These are phyloP conservation scores for Syzygium aromaticum DNA, from an alignment of 345 rosid species.

Conservation along the genomic window DNA sequence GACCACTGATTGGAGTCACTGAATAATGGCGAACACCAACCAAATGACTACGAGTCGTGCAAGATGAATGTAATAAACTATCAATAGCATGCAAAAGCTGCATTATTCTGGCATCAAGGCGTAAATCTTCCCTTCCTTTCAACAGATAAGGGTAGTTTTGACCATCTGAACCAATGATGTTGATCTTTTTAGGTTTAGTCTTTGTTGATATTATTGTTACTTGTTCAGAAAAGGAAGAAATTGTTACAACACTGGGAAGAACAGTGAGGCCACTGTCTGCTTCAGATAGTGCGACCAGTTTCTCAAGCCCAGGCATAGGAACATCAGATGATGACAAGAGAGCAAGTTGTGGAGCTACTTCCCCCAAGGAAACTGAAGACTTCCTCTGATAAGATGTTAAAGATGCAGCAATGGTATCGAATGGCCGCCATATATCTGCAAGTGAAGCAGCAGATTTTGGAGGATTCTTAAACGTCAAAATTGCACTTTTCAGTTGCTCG, in stretches of 20 bases:
- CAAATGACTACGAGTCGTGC: slow-evolving; percentile 34
- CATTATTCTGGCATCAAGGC: slow-evolving; percentile 98
- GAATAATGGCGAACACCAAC: slow-evolving; percentile 75
- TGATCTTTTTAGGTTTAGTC: slow-evolving; percentile 91
- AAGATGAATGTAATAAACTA: slow-evolving; percentile 54
- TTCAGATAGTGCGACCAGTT: slow-evolving; percentile 44
- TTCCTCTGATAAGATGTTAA: slow-evolving; percentile 81
- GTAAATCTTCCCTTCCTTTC: slow-evolving; percentile 95
- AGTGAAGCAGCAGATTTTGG: slow-evolving; percentile 60
- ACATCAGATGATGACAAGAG: slow-evolving; percentile 77
- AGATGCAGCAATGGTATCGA: slow-evolving; percentile 74
- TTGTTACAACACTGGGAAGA: slow-evolving; percentile 58
- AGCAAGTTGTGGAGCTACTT: slow-evolving; percentile 86
- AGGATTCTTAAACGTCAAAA: slow-evolving; percentile 65
- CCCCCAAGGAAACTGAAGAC: slow-evolving; percentile 60
- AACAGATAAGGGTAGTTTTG: slow-evolving; percentile 68
- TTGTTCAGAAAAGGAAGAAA: slow-evolving; percentile 68
- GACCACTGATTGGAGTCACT: slow-evolving; percentile 89
- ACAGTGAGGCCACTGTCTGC: slow-evolving; percentile 31
- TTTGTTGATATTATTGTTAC: slow-evolving; percentile 74
- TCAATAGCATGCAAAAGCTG: slow-evolving; percentile 86
- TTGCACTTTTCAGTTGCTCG: slow-evolving; percentile 60
- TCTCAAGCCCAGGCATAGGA: slow-evolving; percentile 97
- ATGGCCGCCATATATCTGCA: slow-evolving; percentile 85
- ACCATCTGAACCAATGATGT: slow-evolving; percentile 86